Conservation (phyloP, 371 early-diverging fungal species). For the Lichtheimia ornata region DNA sequence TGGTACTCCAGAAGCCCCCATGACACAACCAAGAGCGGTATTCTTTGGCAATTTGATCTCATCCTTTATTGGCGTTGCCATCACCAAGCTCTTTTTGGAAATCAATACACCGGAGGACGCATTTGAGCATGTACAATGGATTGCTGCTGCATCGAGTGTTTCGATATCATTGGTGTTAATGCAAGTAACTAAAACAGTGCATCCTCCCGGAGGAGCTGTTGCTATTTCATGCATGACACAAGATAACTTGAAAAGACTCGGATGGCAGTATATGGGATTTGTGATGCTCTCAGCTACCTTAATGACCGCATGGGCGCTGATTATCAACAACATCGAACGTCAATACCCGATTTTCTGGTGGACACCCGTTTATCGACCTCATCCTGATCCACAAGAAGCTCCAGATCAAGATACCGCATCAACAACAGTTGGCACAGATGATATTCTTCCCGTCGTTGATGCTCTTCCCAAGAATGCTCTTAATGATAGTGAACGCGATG, state of each 20-base stretch:
- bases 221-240: slow-evolving; percentile 65
- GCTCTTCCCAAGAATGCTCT: no score
- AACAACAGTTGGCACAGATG: no score
- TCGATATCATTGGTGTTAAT: slow-evolving; percentile 62
- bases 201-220: slow-evolving; percentile 78
- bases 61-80: slow-evolving; percentile 65
- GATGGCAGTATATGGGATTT: slow-evolving; percentile 64
- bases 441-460: no score
- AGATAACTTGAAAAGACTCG: slow-evolving; percentile 40
- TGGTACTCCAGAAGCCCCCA: slow-evolving; percentile 69
- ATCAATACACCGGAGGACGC: slow-evolving; percentile 32
- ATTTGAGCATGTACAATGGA: slow-evolving; percentile 56
- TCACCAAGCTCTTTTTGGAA: slow-evolving; percentile 57
- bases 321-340: slow-evolving; percentile 72
- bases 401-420: neutral
- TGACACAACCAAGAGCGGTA: slow-evolving; percentile 74
- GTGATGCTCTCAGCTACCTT: slow-evolving; percentile 53
- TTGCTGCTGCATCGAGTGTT: slow-evolving; percentile 69
- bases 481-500: no score
- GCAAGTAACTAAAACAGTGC: slow-evolving; percentile 72
- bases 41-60: slow-evolving; percentile 68
- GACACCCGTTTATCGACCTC: slow-evolving; percentile 5
- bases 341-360: slow-evolving; percentile 76
- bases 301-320: slow-evolving; percentile 59
- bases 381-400: slow-evolving; percentile 1